A percentile compares a stretch with the other conserved stretches of the same genome.
phyloP scores from a whole-genome alignment of 331 rosid species.

The Malus hybrid region DNA sequence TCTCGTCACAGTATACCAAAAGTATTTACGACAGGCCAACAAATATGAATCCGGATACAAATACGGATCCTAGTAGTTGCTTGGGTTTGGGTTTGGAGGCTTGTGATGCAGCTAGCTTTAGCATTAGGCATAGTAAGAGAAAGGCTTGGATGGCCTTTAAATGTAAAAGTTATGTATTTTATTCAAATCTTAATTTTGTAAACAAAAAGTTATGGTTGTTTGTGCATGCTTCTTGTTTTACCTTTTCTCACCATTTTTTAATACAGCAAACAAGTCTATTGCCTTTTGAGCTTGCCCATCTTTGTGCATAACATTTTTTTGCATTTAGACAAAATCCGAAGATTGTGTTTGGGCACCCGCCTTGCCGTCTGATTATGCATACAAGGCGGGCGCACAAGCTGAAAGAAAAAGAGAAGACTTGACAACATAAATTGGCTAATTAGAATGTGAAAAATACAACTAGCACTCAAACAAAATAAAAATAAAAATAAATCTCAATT shows the following conservation, averaged over 20 bases:
- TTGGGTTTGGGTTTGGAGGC: not conserved
- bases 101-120: conserved; percentile 10
- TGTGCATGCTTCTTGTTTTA: not conserved
- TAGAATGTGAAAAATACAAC: not conserved
- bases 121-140: not conserved
- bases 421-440: not conserved
- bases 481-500: not conserved
- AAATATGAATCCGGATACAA: not conserved
- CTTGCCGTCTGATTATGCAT: no score
- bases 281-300: no score
- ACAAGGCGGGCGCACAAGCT: no score
- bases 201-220: not conserved
- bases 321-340: no score
- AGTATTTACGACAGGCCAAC: not conserved
- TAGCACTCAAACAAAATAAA: not conserved
- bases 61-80: conserved; percentile 5
- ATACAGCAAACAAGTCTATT: no score
- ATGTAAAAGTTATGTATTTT: not conserved
- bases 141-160: conserved; percentile 4
- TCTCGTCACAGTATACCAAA: not conserved
- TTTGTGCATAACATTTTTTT: no score
- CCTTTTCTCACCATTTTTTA: no score
- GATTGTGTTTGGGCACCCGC: no score
- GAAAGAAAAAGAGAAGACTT: not conserved
- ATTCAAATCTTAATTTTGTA: not conserved